Percentiles rank a stretch among this genome's conserved stretches.
Evolutionary conservation across 768 basidiomycete genomes (phyloP).

Genomic region (Stropharia rugosoannulata): DNA sequence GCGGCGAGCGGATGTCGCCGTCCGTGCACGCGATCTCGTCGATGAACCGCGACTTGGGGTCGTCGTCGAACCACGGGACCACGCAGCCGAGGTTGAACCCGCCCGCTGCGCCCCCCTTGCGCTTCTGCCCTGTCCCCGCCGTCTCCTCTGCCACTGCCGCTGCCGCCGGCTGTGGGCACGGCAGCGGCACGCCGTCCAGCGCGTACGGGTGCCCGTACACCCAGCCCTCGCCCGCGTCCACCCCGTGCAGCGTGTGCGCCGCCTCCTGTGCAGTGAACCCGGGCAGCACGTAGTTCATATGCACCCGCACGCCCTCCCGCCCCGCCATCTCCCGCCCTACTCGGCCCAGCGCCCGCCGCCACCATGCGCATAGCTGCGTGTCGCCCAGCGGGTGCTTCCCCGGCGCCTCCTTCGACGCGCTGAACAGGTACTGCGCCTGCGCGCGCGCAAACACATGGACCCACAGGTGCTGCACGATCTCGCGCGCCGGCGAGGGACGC

Average conservation of each 20-base stretch:
- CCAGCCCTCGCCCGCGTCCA: conserved; percentile 43
- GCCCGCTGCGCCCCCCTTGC: conserved; percentile 10
- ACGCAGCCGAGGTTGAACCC: conserved; percentile 59
- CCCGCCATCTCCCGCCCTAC: conserved; percentile 43
- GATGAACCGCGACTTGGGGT: conserved; percentile 92
- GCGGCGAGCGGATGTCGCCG: conserved; percentile 60
- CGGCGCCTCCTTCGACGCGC: conserved; percentile 70
- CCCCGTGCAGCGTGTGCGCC: conserved; percentile 42
- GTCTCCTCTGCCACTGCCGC: conserved; percentile 18
- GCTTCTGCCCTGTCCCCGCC: conserved; percentile 10
- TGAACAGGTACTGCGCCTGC: conserved; percentile 92
- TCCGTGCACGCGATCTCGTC: conserved; percentile 83
- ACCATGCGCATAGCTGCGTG: conserved; percentile 85
- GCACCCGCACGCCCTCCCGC: conserved; percentile 18
- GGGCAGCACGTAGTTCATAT: conserved; percentile 64
- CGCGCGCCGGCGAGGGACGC: conserved; percentile 51
- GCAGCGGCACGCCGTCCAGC: conserved; percentile 40
- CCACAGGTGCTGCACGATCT: conserved; percentile 59
- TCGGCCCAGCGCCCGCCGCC: conserved; percentile 72
- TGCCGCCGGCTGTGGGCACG: conserved; percentile 34
- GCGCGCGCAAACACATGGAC: conserved; percentile 90
- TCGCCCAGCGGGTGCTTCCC: conserved; percentile 80
- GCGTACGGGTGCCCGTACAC: conserved; percentile 80
- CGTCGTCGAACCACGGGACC: conserved; percentile 94
- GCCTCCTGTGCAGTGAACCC: conserved; percentile 73